Percentiles rank a stretch among this genome's conserved stretches.
phyloP scores from a whole-genome alignment of 2,329 filamentous ascomycete genomes.

The Hortaea sp. region DNA sequence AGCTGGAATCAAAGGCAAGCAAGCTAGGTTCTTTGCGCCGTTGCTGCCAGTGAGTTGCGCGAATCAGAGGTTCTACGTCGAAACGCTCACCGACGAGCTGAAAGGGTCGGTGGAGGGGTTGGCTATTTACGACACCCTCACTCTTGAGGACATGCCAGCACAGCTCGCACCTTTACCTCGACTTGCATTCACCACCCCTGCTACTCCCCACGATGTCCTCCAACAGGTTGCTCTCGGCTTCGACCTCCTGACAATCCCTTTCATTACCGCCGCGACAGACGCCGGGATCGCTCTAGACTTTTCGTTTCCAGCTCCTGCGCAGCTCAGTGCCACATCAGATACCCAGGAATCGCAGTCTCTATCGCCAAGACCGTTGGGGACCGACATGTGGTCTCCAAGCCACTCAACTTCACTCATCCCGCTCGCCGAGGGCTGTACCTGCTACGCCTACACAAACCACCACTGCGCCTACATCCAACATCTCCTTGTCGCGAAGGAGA shows the following conservation, averaged over 20 bases:
- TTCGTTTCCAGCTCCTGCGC: conserved; percentile 46
- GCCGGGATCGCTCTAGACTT: conserved; percentile 78
- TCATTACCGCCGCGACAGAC: conserved; percentile 65
- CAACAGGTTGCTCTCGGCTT: conserved; percentile 65
- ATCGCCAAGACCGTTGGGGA: conserved; percentile 47
- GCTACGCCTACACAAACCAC: conserved; percentile 75
- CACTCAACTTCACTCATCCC: conserved; percentile 56
- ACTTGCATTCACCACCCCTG: conserved; percentile 60
- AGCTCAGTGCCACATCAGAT: background rate
- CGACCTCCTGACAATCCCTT: conserved; percentile 69
- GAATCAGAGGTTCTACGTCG: conserved; percentile 71
- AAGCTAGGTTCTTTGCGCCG: conserved; percentile 50
- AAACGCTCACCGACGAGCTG: conserved; percentile 57
- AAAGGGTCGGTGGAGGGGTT: conserved; percentile 53
- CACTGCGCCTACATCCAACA: conserved; percentile 84
- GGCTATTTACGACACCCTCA: conserved; percentile 65
- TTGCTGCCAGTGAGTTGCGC: conserved; percentile 66
- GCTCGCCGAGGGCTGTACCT: conserved; percentile 55
- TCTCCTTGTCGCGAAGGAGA: conserved; percentile 80
- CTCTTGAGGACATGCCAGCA: conserved; percentile 57
- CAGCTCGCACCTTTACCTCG: conserved; percentile 56
- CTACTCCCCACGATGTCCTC: conserved; percentile 66
- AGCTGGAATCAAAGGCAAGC: background rate
- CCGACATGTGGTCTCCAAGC: conserved; percentile 62
- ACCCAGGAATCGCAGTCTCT: conserved; percentile 7